These are phyloP conservation scores for Neostapfia colusana DNA, from an alignment of 176 grass and related monocot species.

Conservation along the genomic window DNA sequence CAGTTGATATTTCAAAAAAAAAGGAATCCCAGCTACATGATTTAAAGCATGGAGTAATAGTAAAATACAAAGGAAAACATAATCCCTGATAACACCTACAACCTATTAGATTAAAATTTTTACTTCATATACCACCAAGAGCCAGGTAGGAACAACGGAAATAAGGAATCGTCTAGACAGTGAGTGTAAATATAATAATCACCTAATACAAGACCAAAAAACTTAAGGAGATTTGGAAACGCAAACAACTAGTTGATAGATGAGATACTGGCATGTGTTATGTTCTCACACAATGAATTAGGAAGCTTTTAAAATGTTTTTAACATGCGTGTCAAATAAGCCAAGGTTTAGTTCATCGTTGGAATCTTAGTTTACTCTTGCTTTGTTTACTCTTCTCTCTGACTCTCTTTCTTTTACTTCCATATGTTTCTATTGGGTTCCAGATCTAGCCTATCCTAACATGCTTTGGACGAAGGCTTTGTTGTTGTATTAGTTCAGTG, in stretches of 20 bases:
- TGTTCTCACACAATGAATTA: neutral
- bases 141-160: neutral
- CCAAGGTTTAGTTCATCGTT: neutral
- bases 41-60: neutral
- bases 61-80: neutral
- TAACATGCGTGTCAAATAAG: neutral
- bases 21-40: neutral
- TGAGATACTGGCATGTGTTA: neutral
- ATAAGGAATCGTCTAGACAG: neutral
- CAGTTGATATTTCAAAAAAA: neutral
- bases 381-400: no score
- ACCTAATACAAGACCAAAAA: neutral
- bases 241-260: neutral
- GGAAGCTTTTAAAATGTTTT: neutral
- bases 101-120: neutral
- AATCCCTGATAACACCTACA: neutral
- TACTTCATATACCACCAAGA: neutral
- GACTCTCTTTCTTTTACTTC: no score
- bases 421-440: no score
- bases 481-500: neutral
- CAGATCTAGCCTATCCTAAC: no score
- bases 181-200: neutral
- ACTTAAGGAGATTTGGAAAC: neutral
- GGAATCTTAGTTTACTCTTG: no score
- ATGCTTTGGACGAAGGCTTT: no score